Conservation (phyloP, 768 basidiomycete genomes). For the Lactarius pseudohatsudake region DNA sequence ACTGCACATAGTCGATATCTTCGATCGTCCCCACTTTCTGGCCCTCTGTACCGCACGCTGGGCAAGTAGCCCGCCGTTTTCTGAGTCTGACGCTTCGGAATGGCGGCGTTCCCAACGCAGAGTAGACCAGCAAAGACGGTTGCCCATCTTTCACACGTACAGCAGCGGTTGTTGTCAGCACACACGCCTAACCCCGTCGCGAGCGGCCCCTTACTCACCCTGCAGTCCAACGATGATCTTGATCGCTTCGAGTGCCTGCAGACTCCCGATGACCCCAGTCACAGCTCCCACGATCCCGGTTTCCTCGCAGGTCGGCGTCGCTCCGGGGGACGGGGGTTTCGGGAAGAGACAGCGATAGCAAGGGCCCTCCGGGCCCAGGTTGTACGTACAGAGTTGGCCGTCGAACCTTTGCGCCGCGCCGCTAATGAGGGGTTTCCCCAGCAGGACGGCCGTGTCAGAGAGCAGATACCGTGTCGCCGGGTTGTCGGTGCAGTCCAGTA, state of each 20-base stretch:
- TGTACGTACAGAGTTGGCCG: constrained; percentile 78
- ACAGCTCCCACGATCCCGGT: constrained; percentile 86
- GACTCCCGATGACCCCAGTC: constrained; percentile 83
- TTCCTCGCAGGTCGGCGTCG: constrained; percentile 80
- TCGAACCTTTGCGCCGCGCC: constrained; percentile 90
- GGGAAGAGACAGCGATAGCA: constrained; percentile 97
- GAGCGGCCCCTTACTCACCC: constrained; percentile 44
- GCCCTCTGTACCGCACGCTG: constrained; percentile 65
- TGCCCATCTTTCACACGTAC: constrained; percentile 45
- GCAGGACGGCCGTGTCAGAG: constrained; percentile 76
- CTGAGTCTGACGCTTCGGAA: constrained; percentile 87
- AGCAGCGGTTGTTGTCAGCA: neutral
- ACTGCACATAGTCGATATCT: constrained; percentile 76
- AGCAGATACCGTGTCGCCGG: constrained; percentile 89
- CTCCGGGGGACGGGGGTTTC: constrained; percentile 62
- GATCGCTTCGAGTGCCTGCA: constrained; percentile 88
- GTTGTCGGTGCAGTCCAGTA: constrained; percentile 96
- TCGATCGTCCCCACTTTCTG: constrained; percentile 48
- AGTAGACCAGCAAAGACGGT: constrained; percentile 71
- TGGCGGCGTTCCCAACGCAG: constrained; percentile 63
- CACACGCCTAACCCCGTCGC: neutral
- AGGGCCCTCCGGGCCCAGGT: constrained; percentile 66
- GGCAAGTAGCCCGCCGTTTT: constrained; percentile 64
- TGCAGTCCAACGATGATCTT: constrained; percentile 71
- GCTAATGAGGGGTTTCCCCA: constrained; percentile 82